Conservation (phyloP, 2,329 filamentous ascomycete genomes). For the Colletotrichum lupini region DNA sequence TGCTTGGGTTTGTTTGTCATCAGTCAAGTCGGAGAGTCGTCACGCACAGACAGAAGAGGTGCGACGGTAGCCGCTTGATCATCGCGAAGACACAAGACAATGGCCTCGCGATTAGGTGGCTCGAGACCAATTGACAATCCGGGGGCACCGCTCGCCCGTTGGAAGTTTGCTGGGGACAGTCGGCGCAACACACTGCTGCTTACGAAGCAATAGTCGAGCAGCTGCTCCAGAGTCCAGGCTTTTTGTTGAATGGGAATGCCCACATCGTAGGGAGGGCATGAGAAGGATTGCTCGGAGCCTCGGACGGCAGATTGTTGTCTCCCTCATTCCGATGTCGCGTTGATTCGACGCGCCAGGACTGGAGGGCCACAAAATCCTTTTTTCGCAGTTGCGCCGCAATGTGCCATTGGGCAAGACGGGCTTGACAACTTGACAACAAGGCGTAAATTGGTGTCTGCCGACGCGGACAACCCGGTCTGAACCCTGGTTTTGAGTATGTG, state of each 20-base stretch:
- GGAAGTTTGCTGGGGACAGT: background rate
- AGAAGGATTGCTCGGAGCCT: background rate
- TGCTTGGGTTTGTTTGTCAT: background rate
- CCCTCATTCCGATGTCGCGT: background rate
- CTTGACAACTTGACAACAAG: background rate
- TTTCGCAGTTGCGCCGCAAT: background rate
- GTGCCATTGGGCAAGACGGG: conserved; percentile 2
- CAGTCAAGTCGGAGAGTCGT: background rate
- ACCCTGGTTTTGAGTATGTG: background rate
- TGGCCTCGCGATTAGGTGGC: background rate
- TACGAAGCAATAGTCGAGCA: background rate
- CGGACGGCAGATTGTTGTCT: background rate
- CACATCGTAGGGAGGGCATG: background rate
- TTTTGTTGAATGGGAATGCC: background rate
- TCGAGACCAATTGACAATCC: background rate
- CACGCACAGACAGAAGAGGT: conserved; percentile 16
- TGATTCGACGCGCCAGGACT: background rate
- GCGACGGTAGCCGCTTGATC: conserved; percentile 2
- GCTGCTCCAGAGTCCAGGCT: background rate
- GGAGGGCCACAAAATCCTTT: background rate
- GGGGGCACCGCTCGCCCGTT: background rate
- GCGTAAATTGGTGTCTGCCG: conserved; percentile 11
- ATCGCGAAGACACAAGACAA: background rate
- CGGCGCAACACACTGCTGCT: background rate
- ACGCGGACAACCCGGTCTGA: conserved; percentile 13